Percentiles rank a stretch among this genome's conserved stretches.
phyloP scores from a whole-genome alignment of 2,329 filamentous ascomycete species.

The Pseudogymnoascus sp. region DNA sequence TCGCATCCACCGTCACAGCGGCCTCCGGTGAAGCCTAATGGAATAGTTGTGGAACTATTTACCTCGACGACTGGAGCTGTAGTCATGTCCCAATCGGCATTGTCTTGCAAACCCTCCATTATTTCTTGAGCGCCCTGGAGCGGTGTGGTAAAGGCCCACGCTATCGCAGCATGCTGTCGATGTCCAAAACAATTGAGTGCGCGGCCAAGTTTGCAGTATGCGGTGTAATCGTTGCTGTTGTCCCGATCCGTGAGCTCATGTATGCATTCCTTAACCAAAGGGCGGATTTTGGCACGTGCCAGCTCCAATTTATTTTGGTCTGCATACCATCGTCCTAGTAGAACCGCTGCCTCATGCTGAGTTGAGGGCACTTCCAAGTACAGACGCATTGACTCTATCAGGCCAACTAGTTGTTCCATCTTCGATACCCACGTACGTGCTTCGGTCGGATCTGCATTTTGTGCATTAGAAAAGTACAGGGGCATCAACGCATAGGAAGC shows the following conservation, averaged over 20 bases:
- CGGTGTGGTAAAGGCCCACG: not conserved
- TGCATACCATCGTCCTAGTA: not conserved
- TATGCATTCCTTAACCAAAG: not conserved
- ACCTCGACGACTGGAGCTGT: not conserved
- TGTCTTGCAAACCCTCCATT: not conserved
- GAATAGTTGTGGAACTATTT: not conserved
- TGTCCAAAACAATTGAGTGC: not conserved
- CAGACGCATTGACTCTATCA: not conserved
- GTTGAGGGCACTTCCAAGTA: not conserved
- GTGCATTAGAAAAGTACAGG: not conserved
- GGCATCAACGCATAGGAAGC: not conserved
- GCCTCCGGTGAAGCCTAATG: not conserved
- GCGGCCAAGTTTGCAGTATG: not conserved
- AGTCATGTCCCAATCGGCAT: not conserved
- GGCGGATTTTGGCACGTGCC: not conserved
- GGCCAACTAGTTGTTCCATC: not conserved
- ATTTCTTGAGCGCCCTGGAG: not conserved
- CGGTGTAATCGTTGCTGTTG: not conserved
- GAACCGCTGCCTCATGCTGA: not conserved
- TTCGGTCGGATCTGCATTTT: not conserved
- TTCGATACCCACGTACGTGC: not conserved
- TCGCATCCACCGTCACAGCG: not conserved
- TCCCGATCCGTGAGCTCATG: not conserved
- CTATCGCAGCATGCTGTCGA: not conserved
- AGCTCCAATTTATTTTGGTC: not conserved